phyloP scores from a whole-genome alignment of 805 yeast genomes.

The Metschnikowia sp. region DNA sequence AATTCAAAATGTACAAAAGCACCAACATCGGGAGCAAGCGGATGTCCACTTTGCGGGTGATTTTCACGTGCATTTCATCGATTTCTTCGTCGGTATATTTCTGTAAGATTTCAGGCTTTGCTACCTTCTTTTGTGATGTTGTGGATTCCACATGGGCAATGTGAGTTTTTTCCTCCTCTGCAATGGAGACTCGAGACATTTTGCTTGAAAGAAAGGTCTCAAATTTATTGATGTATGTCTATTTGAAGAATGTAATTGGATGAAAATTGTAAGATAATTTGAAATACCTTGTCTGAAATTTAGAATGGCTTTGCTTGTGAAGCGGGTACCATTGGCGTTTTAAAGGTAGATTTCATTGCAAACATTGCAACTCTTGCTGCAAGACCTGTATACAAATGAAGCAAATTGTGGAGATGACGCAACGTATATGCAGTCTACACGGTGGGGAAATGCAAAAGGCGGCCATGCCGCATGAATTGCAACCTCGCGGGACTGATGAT shows the following conservation, averaged over 20 bases:
- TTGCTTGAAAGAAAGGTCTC: too few relatives aligned
- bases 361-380: not conserved
- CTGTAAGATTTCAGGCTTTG: conserved; percentile 31
- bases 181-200: conserved; percentile 1
- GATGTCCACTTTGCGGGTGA: conserved; percentile 46
- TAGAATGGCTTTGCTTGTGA: not conserved
- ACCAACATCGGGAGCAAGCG: conserved; percentile 50
- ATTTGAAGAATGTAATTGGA: too few relatives aligned
- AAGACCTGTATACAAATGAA: not conserved
- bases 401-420: not conserved
- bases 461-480: not conserved
- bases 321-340: not conserved
- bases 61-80: conserved; percentile 37
- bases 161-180: conserved; percentile 9
- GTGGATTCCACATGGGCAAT: conserved; percentile 9
- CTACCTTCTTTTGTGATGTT: not conserved
- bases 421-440: not conserved
- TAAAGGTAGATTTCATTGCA: not conserved
- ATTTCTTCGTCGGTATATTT: conserved; percentile 41
- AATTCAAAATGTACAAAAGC: conserved; percentile 49
- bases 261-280: too few relatives aligned
- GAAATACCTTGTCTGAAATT: not conserved
- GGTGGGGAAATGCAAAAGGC: not conserved
- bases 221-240: too few relatives aligned
- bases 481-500: not conserved